Conservation (phyloP, 2,329 filamentous ascomycete species). For the Diaporthe capsici region DNA sequence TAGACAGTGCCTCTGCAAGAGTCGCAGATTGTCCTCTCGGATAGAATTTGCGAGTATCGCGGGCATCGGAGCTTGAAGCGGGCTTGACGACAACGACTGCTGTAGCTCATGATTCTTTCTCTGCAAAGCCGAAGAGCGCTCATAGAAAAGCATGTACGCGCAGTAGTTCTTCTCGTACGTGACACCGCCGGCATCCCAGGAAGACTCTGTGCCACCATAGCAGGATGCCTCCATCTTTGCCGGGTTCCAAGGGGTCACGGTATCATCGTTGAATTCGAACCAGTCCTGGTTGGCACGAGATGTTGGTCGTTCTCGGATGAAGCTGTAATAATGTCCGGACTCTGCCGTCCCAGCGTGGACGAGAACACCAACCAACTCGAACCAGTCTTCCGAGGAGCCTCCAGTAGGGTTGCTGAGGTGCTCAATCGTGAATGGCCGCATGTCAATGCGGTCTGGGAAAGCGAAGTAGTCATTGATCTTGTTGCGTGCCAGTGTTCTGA, state of each 20-base stretch:
- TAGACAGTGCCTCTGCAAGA: slow-evolving; percentile 83
- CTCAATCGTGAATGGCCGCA: slow-evolving; percentile 91
- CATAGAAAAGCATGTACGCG: slow-evolving; percentile 98
- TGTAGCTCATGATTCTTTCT: slow-evolving; percentile 64
- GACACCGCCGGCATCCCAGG: slow-evolving; percentile 61
- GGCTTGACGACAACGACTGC: slow-evolving; percentile 51
- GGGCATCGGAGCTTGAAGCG: slow-evolving; percentile 62
- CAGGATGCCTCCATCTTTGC: slow-evolving; percentile 80
- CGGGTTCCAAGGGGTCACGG: slow-evolving; percentile 82
- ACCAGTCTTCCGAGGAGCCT: slow-evolving; percentile 77
- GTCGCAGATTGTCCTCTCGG: slow-evolving; percentile 77
- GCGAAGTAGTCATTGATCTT: slow-evolving; percentile 98
- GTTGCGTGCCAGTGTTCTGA: slow-evolving; percentile 81
- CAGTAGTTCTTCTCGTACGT: slow-evolving; percentile 81
- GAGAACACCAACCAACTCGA: slow-evolving; percentile 94
- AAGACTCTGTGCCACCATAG: slow-evolving; percentile 78
- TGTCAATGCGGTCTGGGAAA: slow-evolving; percentile 87
- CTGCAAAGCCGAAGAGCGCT: slow-evolving; percentile 78
- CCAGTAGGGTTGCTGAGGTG: slow-evolving; percentile 76
- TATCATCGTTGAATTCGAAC: slow-evolving; percentile 96
- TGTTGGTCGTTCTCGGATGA: slow-evolving; percentile 83
- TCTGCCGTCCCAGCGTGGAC: slow-evolving; percentile 95
- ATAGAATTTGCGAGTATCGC: slow-evolving; percentile 71
- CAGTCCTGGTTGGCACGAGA: slow-evolving; percentile 68
- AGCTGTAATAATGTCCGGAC: slow-evolving; percentile 97